Base-by-base conservation (phyloP, 306 rosid genomes). In the Castanea sativa region DNA sequence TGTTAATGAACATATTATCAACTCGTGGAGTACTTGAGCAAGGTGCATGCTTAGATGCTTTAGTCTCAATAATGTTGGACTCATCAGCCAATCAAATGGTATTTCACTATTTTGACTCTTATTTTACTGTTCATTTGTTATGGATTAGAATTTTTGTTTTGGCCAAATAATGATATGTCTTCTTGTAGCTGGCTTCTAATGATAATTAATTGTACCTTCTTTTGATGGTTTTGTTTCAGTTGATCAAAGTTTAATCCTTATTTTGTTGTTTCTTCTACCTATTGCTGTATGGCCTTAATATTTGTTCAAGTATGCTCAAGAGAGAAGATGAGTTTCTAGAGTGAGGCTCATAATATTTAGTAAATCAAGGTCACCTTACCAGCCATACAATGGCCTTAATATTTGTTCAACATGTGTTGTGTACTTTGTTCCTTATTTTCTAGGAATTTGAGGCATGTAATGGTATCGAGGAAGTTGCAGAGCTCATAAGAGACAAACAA, bases 31-130 rank as follows among this genome's bases (percentile, higher is more conserved):
- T 89, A 64, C 90, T 80, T 57, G 97, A 91, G 84, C 95, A 92
- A 88, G 90, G 94, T 43, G 98, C 95, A 56, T 95, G 98, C 80
- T 86, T 95, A 69, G 99, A 95, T 79, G 99, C 98, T 73, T 83
- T 95, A 75, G 82, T 93, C 80, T 85, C 96, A 11, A 85, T 92
- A 76, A 92, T 95, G 98, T 84, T 95, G 92, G 98, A 95, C 83
- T 95, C 98, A 1, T 85, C 93, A 7, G 82, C 83, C 76, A 95
- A 95, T 90, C 99, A 95, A 86, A 87, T 82, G 99, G 99, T 94
- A 88, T 27, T 78, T 41, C 45, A 2, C 45, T 41, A 41, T 41
- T 41, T 69, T 77, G 55, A 76, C 29, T 70, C 58, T 45, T 49
- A 11, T 21, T 77, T 15, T 55, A 2, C 53, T 74, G 13, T 30